These are phyloP conservation scores for Wickerhamomyces sydowiorum DNA, from an alignment of 805 yeast genomes.

Conservation along the genomic window DNA sequence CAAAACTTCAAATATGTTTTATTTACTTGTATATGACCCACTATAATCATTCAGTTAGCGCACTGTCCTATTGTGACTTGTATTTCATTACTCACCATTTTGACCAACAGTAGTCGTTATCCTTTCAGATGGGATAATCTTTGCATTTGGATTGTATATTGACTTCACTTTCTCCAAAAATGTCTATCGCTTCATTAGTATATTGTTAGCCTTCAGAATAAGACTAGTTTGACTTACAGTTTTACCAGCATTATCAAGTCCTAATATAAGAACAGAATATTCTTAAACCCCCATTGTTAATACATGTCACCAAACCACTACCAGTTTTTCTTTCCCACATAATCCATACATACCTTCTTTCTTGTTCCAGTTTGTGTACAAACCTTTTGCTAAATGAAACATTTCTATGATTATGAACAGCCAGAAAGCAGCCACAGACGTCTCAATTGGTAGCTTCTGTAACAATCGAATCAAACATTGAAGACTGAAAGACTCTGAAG, in stretches of 20 bases:
- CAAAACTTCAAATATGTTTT: conserved; percentile 62
- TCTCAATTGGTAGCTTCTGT: not conserved
- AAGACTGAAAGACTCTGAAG: too few relatives aligned
- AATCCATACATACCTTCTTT: conserved; percentile 38
- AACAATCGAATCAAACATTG: not conserved
- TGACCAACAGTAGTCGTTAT: conserved; percentile 95
- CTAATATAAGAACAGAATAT: conserved; percentile 75
- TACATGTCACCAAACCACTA: too few relatives aligned
- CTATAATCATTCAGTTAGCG: conserved; percentile 8
- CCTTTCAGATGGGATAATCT: conserved; percentile 45
- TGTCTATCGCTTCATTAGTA: conserved; percentile 29
- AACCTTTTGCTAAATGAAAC: conserved; percentile 64
- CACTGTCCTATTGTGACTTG: not conserved
- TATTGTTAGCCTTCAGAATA: conserved; percentile 33
- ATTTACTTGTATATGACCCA: conserved; percentile 34
- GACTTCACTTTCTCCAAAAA: conserved; percentile 62
- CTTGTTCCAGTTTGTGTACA: conserved; percentile 52
- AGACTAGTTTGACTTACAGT: conserved; percentile 39
- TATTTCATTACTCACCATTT: conserved; percentile 37
- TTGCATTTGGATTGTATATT: conserved; percentile 41
- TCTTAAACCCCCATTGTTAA: conserved; percentile 27
- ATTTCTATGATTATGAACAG: conserved; percentile 27
- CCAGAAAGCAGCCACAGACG: too few relatives aligned
- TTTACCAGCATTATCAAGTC: conserved; percentile 95
- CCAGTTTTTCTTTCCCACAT: too few relatives aligned